These are phyloP conservation scores for Diaporthe capsici DNA, from an alignment of 2,329 filamentous ascomycete species.

Conservation along the genomic window DNA sequence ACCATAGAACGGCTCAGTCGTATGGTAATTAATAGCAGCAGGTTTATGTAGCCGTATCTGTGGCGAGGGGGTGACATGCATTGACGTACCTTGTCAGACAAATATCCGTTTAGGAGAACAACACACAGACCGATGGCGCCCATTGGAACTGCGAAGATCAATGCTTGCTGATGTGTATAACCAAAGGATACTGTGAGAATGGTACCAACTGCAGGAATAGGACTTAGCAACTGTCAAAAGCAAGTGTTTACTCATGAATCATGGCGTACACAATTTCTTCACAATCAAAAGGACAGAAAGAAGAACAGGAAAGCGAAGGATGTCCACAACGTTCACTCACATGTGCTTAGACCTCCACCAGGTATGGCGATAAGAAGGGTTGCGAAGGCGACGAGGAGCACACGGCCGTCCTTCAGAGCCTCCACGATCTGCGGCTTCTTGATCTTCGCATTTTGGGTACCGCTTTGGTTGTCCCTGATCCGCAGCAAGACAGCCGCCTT, in stretches of 20 bases:
- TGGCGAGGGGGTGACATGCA: rapidly evolving
- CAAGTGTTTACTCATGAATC: not conserved
- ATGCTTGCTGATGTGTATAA: constrained; percentile 8
- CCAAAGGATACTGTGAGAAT: constrained; percentile 13
- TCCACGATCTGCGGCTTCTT: constrained; percentile 61
- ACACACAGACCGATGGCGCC: not conserved
- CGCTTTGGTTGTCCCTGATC: constrained; percentile 62
- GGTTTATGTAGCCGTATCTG: too few relatives aligned
- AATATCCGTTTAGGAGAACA: not conserved
- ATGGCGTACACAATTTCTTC: not conserved
- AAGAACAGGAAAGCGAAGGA: not conserved
- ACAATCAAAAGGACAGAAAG: constrained; percentile 30
- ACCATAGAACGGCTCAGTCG: too few relatives aligned
- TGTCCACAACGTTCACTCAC: not conserved
- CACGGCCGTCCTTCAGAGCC: constrained; percentile 63
- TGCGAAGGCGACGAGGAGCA: constrained; percentile 66
- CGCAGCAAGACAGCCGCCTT: constrained; percentile 64
- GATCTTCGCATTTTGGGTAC: constrained; percentile 64
- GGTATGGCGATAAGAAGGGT: constrained; percentile 51
- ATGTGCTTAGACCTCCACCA: constrained; percentile 42
- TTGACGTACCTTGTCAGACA: constrained; percentile 4
- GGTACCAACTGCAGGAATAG: not conserved
- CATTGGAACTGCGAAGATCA: not conserved
- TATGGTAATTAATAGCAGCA: not conserved
- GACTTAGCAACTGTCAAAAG: not conserved